A percentile compares a stretch with the other conserved stretches of the same genome.
phyloP scores from a whole-genome alignment of 306 rosid species.

The Sphenostylis stenocarpa region DNA sequence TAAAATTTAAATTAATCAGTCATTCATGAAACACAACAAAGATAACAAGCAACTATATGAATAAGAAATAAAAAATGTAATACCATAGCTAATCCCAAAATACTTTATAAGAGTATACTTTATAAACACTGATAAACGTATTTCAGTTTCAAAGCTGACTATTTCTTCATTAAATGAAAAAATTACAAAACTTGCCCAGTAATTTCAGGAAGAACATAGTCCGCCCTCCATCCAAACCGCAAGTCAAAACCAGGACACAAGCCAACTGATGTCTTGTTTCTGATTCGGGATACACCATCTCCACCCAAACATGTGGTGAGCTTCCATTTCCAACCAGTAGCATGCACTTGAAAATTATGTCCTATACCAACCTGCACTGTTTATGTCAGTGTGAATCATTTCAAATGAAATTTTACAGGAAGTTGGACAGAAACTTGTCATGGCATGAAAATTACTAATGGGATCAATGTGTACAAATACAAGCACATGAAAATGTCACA shows the following conservation, averaged over 20 bases:
- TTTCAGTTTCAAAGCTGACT: not conserved
- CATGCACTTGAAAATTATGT: slow-evolving; percentile 77
- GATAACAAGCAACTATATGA: not conserved
- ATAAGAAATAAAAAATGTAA: not conserved
- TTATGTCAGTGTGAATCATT: slow-evolving; percentile 25
- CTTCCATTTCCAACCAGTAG: slow-evolving; percentile 99
- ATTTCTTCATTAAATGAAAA: not conserved
- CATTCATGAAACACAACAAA: slow-evolving; percentile 6
- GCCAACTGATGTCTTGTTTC: slow-evolving; percentile 79
- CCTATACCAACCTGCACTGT: slow-evolving; percentile 80
- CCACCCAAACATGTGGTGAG: slow-evolving; percentile 93
- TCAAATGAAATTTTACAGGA: slow-evolving; percentile 24
- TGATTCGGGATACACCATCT: slow-evolving; percentile 81
- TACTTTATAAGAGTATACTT: slow-evolving; percentile 13
- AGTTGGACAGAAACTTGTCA: slow-evolving; percentile 23
- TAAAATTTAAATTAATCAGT: slow-evolving; percentile 19
- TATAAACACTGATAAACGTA: not conserved
- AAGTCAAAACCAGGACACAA: slow-evolving; percentile 81
- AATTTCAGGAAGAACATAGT: slow-evolving; percentile 89
- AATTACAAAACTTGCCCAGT: slow-evolving; percentile 66
- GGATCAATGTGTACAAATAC: not conserved
- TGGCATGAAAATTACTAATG: not conserved
- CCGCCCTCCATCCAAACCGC: slow-evolving; percentile 95
- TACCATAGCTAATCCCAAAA: not conserved
- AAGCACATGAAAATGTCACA: not conserved